phyloP scores from a whole-genome alignment of 768 basidiomycete genomes.

The Tylopilus cervinicoccineus region DNA sequence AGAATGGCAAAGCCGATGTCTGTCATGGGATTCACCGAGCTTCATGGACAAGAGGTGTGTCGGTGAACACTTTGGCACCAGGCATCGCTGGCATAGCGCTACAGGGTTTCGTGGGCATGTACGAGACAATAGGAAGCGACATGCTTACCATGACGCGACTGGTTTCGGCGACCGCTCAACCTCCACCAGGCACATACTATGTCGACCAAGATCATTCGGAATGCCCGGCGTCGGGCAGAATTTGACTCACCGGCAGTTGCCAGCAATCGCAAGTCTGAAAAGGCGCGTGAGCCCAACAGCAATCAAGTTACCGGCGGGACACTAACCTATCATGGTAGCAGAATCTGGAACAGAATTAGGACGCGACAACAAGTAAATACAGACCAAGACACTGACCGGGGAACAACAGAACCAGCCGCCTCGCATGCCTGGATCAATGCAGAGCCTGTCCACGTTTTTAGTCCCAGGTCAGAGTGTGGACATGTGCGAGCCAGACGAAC shows the following conservation, averaged over 20 bases:
- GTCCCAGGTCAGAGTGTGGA: not conserved
- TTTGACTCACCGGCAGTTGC: constrained; percentile 82
- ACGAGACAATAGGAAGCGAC: not conserved
- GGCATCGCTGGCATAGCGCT: constrained; percentile 99
- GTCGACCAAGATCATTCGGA: constrained; percentile 3
- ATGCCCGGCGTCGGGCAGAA: constrained; percentile 1
- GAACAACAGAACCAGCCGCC: constrained; percentile 78
- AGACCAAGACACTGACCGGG: constrained; percentile 47
- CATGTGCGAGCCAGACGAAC: constrained; percentile 41
- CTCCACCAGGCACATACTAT: constrained; percentile 97
- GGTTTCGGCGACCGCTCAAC: constrained; percentile 95
- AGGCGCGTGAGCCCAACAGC: not conserved
- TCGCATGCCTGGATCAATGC: constrained; percentile 97
- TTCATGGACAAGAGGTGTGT: constrained; percentile 87
- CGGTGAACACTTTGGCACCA: constrained; percentile 88
- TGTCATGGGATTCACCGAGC: constrained; percentile 52
- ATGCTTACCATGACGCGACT: constrained; percentile 82
- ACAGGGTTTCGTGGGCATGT: constrained; percentile 2
- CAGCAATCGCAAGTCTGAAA: constrained; percentile 88
- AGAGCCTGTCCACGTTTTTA: constrained; percentile 54
- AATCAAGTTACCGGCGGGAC: not conserved
- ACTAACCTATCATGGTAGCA: constrained; percentile 81
- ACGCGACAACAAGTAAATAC: constrained; percentile 1
- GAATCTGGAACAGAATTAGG: constrained; percentile 45
- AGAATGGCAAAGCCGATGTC: constrained; percentile 1